Percentiles rank a stretch among this genome's conserved stretches.
Evolutionary conservation across 148 eudicot genomes (phyloP).

Genomic region (Suaeda aralocaspica): DNA sequence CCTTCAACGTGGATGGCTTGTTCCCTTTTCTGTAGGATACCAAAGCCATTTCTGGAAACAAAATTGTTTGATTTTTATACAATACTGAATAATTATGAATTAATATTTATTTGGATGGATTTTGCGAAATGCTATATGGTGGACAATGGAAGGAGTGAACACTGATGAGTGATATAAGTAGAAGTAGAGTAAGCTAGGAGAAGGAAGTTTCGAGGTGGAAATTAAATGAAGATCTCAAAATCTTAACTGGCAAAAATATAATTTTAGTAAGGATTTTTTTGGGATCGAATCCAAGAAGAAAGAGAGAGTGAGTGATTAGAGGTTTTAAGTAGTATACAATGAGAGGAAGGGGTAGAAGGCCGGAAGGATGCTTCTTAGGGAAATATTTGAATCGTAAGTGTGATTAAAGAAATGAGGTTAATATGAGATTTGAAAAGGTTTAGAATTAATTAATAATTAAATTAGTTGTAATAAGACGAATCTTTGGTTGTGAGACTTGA

Average conservation of each 20-base stretch:
- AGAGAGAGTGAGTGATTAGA: not conserved
- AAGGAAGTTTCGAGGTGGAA: constrained; percentile 45
- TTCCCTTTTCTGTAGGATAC: constrained; percentile 26
- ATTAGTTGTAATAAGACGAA: not conserved
- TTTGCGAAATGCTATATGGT: not conserved
- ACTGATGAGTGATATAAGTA: constrained; percentile 3
- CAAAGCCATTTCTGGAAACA: constrained; percentile 26
- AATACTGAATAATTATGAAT: too few relatives aligned
- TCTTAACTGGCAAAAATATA: constrained; percentile 17
- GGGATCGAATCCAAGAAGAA: not conserved
- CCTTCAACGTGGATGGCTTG: constrained; percentile 49
- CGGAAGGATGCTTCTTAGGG: constrained; percentile 7
- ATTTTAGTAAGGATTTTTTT: not conserved
- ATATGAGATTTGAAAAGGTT: constrained; percentile 15
- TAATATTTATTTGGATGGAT: too few relatives aligned
- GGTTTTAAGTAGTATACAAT: not conserved
- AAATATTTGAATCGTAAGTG: constrained; percentile 23
- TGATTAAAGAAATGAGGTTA: constrained; percentile 7
- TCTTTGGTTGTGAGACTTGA: not conserved
- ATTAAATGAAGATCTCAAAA: constrained; percentile 76
- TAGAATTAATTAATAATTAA: not conserved
- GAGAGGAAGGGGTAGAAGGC: not conserved
- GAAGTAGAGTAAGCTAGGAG: constrained; percentile 14
- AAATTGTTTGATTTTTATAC: too few relatives aligned
- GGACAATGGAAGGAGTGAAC: not conserved